Conservation (phyloP, 352 stramenopile species). For the Paralagenidium karlingii region DNA sequence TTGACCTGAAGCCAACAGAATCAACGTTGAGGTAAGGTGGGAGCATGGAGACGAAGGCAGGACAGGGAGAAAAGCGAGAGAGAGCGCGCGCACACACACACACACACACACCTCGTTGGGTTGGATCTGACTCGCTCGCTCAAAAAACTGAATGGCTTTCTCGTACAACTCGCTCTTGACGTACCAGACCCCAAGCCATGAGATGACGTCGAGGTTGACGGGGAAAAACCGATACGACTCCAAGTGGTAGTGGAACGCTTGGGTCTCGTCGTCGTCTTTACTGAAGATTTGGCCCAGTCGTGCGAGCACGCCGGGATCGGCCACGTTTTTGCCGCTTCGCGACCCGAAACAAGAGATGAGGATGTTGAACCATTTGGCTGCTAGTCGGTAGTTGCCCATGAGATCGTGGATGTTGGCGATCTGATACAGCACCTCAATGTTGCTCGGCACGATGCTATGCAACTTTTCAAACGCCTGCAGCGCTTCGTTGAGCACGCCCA, state of each 20-base stretch:
- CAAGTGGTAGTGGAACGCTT: conserved; percentile 93
- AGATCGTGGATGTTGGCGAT: conserved; percentile 92
- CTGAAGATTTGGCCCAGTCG: conserved; percentile 91
- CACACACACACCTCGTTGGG: no score
- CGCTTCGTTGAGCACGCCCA: conserved; percentile 82
- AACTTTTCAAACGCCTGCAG: conserved; percentile 95
- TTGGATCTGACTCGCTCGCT: conserved; percentile 90
- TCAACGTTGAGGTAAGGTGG: no score
- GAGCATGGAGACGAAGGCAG: background rate
- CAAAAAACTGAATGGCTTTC: conserved; percentile 94
- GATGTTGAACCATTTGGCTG: conserved; percentile 93
- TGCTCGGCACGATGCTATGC: conserved; percentile 90
- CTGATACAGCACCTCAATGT: conserved; percentile 90
- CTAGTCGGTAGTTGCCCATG: conserved; percentile 76
- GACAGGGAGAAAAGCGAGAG: background rate
- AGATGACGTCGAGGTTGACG: conserved; percentile 94
- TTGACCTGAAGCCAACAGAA: conserved; percentile 69
- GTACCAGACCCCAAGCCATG: conserved; percentile 94
- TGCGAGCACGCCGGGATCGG: conserved; percentile 65
- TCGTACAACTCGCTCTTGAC: conserved; percentile 96
- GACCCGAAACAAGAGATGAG: conserved; percentile 84
- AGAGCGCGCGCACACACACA: no score
- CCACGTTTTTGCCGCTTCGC: conserved; percentile 42
- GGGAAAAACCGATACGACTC: conserved; percentile 93
- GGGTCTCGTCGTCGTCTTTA: conserved; percentile 87